Base-by-base conservation (phyloP, 306 rosid genomes). In the Pterocarpus macrocarpus region DNA sequence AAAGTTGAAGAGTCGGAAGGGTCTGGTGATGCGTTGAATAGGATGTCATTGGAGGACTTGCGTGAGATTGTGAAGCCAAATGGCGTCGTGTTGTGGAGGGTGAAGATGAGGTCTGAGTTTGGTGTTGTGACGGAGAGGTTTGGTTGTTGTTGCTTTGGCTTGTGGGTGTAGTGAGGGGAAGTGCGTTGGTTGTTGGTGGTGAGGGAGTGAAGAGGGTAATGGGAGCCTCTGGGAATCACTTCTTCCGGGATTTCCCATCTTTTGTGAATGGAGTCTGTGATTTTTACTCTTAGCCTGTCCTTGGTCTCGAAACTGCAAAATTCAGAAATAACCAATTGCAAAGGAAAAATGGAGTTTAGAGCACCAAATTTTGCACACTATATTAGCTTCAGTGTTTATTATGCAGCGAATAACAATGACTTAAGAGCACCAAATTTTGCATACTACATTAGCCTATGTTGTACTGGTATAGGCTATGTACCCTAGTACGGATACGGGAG, bases 181-280 rank as follows among this genome's bases (percentile, higher is more conserved):
- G 52, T 3, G 53, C 5, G 9, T 11, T 12, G 53, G 6, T 43
- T 43, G 53, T 2, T 47, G 2, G 53, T 47, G n/a, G 3, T 11
- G 13, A 13, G 13, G 15, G 14, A 13, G 53, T 55, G 71, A 15
- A 16, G 64, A 52, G 58, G 76, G 33, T 30, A 13, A 58, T 45
- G 63, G 64, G 34, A 56, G 0, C 47, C 79, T 69, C 86, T 86
- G 4, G 97, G 87, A 53, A 94, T 76, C 9, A 94, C 47, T 38
- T 86, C 47, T 62, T 83, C 61, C 5, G 93, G 98, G 55, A 94
- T 68, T 83, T 91, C 98, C 98, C 97, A 94, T 80, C 97, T 84
- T 81, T 80, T 73, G 2, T 78, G 49, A 2, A 62, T 17, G 11
- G 94, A 72, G 64, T 92, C 92, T 2, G 82, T 87, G 68, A 94